These are phyloP conservation scores for Arabis alpina DNA, from an alignment of 345 rosid genomes.

Conservation along the genomic window DNA sequence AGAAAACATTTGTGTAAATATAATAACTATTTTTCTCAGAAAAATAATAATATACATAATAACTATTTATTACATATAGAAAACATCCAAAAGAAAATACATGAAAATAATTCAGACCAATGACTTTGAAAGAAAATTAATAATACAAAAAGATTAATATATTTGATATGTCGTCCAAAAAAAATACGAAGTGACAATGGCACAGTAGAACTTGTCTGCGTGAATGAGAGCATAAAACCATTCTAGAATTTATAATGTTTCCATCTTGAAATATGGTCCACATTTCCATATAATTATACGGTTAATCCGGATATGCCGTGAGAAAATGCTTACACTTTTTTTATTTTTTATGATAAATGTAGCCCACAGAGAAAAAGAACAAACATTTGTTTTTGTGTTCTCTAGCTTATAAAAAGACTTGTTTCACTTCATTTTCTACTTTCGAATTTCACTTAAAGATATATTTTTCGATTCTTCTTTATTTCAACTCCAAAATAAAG, in stretches of 20 bases:
- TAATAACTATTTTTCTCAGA: neutral
- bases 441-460: too few relatives aligned
- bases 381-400: neutral
- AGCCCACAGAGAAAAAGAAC: constrained; percentile 4
- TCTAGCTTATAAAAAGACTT: neutral
- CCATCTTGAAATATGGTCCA: constrained; percentile 25
- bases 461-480: too few relatives aligned
- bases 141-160: neutral
- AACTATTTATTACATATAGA: neutral
- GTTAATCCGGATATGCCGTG: constrained; percentile 19
- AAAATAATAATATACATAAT: too few relatives aligned
- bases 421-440: too few relatives aligned
- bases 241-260: constrained; percentile 36
- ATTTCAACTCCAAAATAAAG: too few relatives aligned
- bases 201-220: constrained; percentile 37
- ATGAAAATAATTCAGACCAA: constrained; percentile 1
- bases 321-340: neutral
- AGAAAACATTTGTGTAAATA: too few relatives aligned
- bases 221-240: constrained; percentile 31
- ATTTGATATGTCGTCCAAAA: constrained; percentile 16
- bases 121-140: neutral
- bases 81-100: constrained; percentile 7
- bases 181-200: constrained; percentile 16
- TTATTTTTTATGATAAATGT: neutral
- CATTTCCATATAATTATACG: constrained; percentile 1